Evolutionary conservation across 1,139 yeast species (phyloP).

Genomic region (Pichia sp.): DNA sequence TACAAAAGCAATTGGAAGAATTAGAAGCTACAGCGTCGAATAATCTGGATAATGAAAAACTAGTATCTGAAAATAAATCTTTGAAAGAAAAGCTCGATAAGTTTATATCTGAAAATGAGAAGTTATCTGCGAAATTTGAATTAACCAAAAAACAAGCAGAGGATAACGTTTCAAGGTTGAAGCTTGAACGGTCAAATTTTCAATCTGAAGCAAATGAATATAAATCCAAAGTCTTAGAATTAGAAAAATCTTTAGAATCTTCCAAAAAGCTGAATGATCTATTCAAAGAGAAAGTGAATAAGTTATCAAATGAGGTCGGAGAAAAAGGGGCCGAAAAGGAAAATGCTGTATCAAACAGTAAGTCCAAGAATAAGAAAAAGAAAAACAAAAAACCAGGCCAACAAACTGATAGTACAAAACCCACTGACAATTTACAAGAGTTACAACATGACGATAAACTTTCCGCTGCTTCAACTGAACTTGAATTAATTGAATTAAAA

Average conservation of each 20-base stretch:
- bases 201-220: not conserved
- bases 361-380: conserved; percentile 7
- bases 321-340: conserved; percentile 5
- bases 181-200: not conserved
- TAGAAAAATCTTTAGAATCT: conserved; percentile 21
- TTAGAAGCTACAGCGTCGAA: not conserved
- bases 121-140: not conserved
- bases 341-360: conserved; percentile 3
- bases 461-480: not conserved
- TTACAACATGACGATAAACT: conserved; percentile 2
- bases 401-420: not conserved
- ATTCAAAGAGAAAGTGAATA: conserved; percentile 23
- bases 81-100: conserved; percentile 3
- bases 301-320: conserved; percentile 17
- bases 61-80: not conserved
- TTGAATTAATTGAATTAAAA: conserved; percentile 24
- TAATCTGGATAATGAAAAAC: not conserved
- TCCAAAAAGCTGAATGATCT: conserved; percentile 19
- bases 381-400: conserved; percentile 11
- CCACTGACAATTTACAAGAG: too few species aligned
- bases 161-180: not conserved
- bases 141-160: not conserved
- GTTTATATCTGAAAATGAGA: conserved; percentile 2
- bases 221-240: not conserved
- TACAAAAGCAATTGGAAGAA: not conserved